A percentile compares a stretch with the other conserved stretches of the same genome.
Conservation (phyloP, 192 early-diverging fungal species). For the Allomyces javanicus region DNA sequence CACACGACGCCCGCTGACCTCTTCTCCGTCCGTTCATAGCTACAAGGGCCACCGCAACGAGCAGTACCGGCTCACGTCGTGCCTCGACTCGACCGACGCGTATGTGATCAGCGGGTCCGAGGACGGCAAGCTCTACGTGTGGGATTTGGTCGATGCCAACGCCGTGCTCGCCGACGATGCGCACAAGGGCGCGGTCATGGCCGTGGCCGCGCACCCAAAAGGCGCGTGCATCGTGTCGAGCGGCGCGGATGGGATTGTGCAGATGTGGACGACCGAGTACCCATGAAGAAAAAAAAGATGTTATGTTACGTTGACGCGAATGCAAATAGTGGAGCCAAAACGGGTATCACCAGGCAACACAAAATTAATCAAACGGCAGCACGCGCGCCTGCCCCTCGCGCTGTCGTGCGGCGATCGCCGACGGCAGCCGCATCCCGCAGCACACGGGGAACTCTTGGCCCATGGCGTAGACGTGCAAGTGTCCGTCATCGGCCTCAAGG, state of each 20-base stretch:
- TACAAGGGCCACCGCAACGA: slow-evolving; percentile 64
- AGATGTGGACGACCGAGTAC: too few relatives aligned
- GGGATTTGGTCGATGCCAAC: slow-evolving; percentile 44
- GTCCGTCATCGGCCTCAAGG: slow-evolving; percentile 6
- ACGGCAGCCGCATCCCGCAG: slow-evolving; percentile 30
- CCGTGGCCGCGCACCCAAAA: neutral
- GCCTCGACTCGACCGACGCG: slow-evolving; percentile 46
- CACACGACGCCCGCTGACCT: too few relatives aligned
- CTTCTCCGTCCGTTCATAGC: slow-evolving; percentile 9
- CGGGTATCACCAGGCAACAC: too few relatives aligned
- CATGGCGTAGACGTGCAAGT: slow-evolving; percentile 31
- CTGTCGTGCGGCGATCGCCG: slow-evolving; percentile 26
- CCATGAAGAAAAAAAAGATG: too few relatives aligned
- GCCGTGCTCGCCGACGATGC: neutral
- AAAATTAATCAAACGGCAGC: neutral
- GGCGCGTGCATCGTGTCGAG: too few relatives aligned
- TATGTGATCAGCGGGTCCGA: slow-evolving; percentile 72
- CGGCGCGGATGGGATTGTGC: too few relatives aligned
- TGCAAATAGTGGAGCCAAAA: too few relatives aligned
- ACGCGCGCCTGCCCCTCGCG: slow-evolving; percentile 1
- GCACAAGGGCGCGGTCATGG: neutral
- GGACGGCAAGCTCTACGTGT: slow-evolving; percentile 67
- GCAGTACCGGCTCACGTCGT: slow-evolving; percentile 53
- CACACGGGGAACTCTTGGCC: slow-evolving; percentile 28
- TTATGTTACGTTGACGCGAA: too few relatives aligned